Percentiles rank a stretch among this genome's conserved stretches.
Conservation (phyloP, 2,329 filamentous ascomycete genomes). For the Cordyceps javanica region DNA sequence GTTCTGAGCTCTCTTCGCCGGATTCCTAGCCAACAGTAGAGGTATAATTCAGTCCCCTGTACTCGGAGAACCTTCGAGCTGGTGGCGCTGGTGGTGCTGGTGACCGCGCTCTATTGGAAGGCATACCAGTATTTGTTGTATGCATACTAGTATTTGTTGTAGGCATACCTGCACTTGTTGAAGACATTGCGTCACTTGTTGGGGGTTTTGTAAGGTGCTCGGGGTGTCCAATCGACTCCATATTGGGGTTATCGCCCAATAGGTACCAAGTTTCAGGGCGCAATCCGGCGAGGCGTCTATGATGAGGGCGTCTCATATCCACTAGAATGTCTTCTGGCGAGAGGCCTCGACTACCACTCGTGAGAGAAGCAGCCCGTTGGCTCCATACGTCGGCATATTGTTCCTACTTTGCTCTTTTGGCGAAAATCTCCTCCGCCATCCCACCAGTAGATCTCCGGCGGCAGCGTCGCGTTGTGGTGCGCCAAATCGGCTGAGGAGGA, state of each 20-base stretch:
- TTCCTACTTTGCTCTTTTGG: neutral
- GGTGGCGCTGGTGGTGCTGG: neutral
- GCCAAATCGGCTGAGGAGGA: neutral
- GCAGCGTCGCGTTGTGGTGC: neutral
- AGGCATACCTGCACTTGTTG: too few relatives aligned
- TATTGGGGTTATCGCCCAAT: too few relatives aligned
- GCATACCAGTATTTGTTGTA: too few relatives aligned
- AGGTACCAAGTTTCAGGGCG: too few relatives aligned
- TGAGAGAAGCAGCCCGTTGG: neutral
- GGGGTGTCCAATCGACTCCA: too few relatives aligned
- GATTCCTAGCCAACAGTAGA: neutral
- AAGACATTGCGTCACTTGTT: too few relatives aligned
- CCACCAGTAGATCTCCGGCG: neutral
- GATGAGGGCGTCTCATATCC: neutral
- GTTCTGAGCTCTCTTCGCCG: neutral
- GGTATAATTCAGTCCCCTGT: neutral
- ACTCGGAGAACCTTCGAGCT: neutral
- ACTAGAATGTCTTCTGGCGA: neutral
- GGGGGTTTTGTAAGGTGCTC: too few relatives aligned
- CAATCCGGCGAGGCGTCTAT: neutral
- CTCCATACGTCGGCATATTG: neutral
- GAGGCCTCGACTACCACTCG: neutral
- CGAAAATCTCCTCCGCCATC: neutral
- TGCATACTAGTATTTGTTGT: too few relatives aligned
- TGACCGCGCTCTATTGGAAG: too few relatives aligned